Evolutionary conservation across 2,329 filamentous ascomycete genomes (phyloP).

Genomic region (Penicillium sp.): DNA sequence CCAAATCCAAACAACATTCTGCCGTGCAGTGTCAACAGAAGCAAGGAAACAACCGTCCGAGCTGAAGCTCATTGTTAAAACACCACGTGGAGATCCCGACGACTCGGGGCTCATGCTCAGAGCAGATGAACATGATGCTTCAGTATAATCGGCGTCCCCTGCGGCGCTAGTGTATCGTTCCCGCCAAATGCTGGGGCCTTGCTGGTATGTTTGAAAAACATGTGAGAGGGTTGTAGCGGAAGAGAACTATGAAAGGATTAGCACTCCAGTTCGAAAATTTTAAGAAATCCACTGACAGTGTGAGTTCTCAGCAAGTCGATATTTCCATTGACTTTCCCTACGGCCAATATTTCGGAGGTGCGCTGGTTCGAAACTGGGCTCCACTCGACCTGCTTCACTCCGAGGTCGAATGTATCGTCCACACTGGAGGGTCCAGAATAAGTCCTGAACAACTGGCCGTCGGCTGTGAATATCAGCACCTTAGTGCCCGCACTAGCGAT

Average conservation of each 20-base stretch:
- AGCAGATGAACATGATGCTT: conserved; percentile 39
- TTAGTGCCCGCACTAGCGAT: conserved; percentile 50
- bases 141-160: conserved; percentile 35
- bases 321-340: conserved; percentile 51
- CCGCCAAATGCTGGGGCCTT: conserved; percentile 35
- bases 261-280: neutral
- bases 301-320: conserved; percentile 47
- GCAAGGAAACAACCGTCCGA: conserved; percentile 36
- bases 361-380: conserved; percentile 35
- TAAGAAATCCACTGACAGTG: conserved; percentile 35
- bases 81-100: conserved; percentile 32
- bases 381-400: conserved; percentile 54
- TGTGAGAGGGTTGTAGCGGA: conserved; percentile 37
- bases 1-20: conserved; percentile 48
- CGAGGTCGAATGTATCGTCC: conserved; percentile 44
- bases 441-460: conserved; percentile 56
- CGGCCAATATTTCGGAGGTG: conserved; percentile 43
- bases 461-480: conserved; percentile 56
- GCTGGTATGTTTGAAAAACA: conserved; percentile 30
- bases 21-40: conserved; percentile 39
- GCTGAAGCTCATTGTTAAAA: conserved; percentile 42
- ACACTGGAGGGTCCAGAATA: conserved; percentile 43
- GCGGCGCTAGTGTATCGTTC: conserved; percentile 31
- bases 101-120: conserved; percentile 32
- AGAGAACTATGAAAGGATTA: conserved; percentile 28